A percentile compares a stretch with the other conserved stretches of the same genome.
These are phyloP conservation scores for Globisporangium parvum DNA, from an alignment of 352 stramenopile genomes.

Conservation along the genomic window DNA sequence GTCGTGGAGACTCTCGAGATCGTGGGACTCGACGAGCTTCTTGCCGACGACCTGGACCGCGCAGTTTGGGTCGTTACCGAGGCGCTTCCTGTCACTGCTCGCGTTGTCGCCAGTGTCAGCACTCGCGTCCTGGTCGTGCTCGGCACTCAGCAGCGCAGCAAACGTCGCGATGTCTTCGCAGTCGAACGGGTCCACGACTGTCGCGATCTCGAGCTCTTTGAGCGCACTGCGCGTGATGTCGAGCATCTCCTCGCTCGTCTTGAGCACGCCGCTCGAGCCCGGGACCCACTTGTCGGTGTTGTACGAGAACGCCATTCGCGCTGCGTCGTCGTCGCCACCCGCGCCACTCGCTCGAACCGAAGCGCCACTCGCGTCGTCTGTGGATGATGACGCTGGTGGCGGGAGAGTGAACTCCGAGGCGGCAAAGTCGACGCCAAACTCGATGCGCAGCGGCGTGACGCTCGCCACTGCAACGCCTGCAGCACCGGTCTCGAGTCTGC, in stretches of 20 bases:
- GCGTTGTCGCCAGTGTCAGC: background rate
- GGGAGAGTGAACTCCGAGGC: conserved; percentile 47
- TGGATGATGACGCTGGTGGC: background rate
- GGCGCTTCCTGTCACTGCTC: background rate
- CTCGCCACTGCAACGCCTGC: conserved; percentile 22
- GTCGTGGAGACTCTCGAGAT: conserved; percentile 35
- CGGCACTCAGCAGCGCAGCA: conserved; percentile 29
- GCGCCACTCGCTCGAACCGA: background rate
- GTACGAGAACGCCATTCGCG: conserved; percentile 32
- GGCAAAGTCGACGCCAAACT: conserved; percentile 62
- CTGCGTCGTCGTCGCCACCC: conserved; percentile 6
- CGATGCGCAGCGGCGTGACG: conserved; percentile 31
- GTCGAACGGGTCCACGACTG: conserved; percentile 63
- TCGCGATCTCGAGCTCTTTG: conserved; percentile 42
- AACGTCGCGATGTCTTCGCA: conserved; percentile 46
- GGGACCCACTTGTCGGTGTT: conserved; percentile 65
- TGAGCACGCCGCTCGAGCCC: conserved; percentile 32
- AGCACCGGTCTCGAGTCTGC: conserved; percentile 23
- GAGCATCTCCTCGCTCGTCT: conserved; percentile 59
- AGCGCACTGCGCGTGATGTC: conserved; percentile 47
- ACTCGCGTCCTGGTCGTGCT: conserved; percentile 27
- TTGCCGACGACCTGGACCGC: conserved; percentile 44
- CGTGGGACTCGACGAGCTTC: conserved; percentile 25
- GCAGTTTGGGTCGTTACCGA: conserved; percentile 42
- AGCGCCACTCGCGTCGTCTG: background rate